Evolutionary conservation across 1,139 yeast species (phyloP), one percentile per base, ranked within the genome.

Genomic region (Candida labiduridarum): DNA sequence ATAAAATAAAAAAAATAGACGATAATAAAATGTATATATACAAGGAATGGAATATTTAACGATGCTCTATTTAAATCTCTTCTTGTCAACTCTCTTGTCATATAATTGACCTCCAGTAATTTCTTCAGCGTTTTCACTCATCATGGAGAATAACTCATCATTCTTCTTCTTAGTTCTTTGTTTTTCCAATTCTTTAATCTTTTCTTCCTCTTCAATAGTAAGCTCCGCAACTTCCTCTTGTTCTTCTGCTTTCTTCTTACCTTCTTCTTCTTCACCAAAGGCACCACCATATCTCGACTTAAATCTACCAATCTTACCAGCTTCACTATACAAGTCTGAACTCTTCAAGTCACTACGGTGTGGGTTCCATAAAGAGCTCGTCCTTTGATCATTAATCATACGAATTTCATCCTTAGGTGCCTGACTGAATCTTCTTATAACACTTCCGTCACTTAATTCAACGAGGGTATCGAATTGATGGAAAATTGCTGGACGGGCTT

Each of bases 361-460:
- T 78, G 94, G 91, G 69, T 94, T 94, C 97, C 97, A 94, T 48
- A 87, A 71, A 33, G 89, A 82, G 61, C 83, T 84, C 64, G 89
- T 89, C 69, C 97, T 83, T 74, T 89, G 96, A 69, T 94, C 99
- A 49, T 84, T 83, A 60, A 94, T 82, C 82, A 90, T 83, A 68
- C 96, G 79, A 64, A 89, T 78, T 65, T 94, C 97, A 51, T 82
- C 87, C 62, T 90, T 87, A 6, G 99, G 98, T 52, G 84, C 91
- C 58, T 89, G 96, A 0, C 97, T 85, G 62, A 89, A 79, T 69
- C 99, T 81, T 36, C 75, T 76, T 36, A 90, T 77, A 1, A 96
- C 96, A 30, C 97, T 87, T 2, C 99, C 99, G 66, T 94, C 98
- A 59, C 96, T 87, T 51, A 92, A 79, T 68, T 92, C 96, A 11